Evolutionary conservation across 176 grass and related monocot species (phyloP).

Genomic region (Bonia amplexicaulis): DNA sequence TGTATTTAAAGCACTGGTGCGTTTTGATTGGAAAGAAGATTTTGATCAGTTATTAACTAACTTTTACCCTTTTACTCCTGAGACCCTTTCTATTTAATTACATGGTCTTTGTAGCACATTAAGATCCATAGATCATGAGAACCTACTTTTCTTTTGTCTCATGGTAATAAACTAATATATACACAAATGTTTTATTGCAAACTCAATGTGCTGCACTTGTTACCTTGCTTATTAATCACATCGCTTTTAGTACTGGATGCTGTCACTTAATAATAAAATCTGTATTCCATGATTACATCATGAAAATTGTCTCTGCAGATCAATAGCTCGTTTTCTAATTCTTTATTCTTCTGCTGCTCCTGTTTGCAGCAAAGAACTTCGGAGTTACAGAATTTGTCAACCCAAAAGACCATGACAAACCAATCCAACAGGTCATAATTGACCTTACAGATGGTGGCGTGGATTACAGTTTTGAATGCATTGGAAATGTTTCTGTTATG

Average conservation of each 20-base stretch:
- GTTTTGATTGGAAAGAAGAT: background rate
- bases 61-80: background rate
- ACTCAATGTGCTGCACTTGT: background rate
- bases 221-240: too few species aligned
- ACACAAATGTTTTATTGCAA: background rate
- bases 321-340: background rate
- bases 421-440: constrained; percentile 88
- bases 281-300: background rate
- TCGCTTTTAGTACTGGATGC: too few species aligned
- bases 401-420: constrained; percentile 92
- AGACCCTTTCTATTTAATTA: background rate
- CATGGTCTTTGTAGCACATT: background rate
- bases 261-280: background rate
- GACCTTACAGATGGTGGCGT: constrained; percentile 89
- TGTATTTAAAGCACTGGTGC: background rate
- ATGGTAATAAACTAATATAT: background rate
- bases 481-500: constrained; percentile 95
- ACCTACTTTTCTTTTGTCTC: background rate
- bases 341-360: background rate
- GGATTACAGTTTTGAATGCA: constrained; percentile 99
- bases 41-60: background rate
- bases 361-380: constrained; percentile 90
- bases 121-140: background rate
- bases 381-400: constrained; percentile 97
- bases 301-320: background rate